These are phyloP conservation scores for Gaillardinia entomophila DNA, from an alignment of 805 yeast species.

Conservation along the genomic window DNA sequence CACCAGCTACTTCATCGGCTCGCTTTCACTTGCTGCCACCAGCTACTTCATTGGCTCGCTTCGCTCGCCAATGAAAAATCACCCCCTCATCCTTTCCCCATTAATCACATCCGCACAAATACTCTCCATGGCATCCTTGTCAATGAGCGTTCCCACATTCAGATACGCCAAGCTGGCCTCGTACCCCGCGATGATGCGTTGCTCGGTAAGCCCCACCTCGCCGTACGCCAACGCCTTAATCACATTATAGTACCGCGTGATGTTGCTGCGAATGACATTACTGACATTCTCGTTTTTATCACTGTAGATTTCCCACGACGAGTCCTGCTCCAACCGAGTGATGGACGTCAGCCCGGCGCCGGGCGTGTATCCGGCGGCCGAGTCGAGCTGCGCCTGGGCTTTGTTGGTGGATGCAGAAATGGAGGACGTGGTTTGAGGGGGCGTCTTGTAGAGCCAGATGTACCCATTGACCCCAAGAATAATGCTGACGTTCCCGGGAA, in stretches of 20 bases:
- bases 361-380: slow-evolving; percentile 39
- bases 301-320: slow-evolving; percentile 91
- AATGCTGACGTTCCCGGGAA: slow-evolving; percentile 92
- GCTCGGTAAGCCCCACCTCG: slow-evolving; percentile 83
- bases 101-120: slow-evolving; percentile 70
- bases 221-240: slow-evolving; percentile 75
- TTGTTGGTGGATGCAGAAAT: slow-evolving; percentile 21
- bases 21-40: too few species aligned
- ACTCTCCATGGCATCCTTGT: slow-evolving; percentile 64
- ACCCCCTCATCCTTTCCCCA: slow-evolving; percentile 71
- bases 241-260: slow-evolving; percentile 81
- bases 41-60: too few species aligned
- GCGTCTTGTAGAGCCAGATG: slow-evolving; percentile 82
- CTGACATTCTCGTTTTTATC: slow-evolving; percentile 80
- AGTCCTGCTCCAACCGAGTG: slow-evolving; percentile 85
- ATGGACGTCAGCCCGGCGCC: slow-evolving; percentile 63
- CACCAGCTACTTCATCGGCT: too few species aligned
- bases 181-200: slow-evolving; percentile 72
- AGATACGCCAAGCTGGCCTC: slow-evolving; percentile 83
- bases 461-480: slow-evolving; percentile 94
- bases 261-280: slow-evolving; percentile 57
- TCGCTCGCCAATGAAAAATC: too few species aligned
- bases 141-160: slow-evolving; percentile 58
- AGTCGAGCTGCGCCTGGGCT: slow-evolving; percentile 34
- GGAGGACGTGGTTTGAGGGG: slow-evolving; percentile 14